Conservation (phyloP, 208 protist genomes). For the Entamoeba histolytica region DNA sequence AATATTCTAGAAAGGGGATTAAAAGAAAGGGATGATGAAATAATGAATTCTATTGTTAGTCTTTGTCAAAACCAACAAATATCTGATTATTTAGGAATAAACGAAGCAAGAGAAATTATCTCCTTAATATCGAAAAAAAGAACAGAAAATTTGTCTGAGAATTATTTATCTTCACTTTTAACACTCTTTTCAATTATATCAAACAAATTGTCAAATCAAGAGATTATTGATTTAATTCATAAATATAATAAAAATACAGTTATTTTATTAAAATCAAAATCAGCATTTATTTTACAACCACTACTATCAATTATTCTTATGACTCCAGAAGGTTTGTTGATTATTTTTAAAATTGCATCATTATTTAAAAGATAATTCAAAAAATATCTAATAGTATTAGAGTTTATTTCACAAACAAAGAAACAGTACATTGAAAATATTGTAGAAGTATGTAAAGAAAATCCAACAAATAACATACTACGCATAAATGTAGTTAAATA, state of each 20-base stretch:
- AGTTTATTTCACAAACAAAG: too few relatives aligned
- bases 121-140: background rate
- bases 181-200: background rate
- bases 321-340: background rate
- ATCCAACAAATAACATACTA: background rate
- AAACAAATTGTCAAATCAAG: background rate
- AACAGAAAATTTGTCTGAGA: background rate
- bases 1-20: background rate
- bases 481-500: background rate
- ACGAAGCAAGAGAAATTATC: too few relatives aligned
- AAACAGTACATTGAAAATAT: background rate
- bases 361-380: too few relatives aligned
- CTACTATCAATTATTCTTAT: background rate
- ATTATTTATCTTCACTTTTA: background rate
- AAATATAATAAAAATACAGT: background rate
- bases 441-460: background rate
- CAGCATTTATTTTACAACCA: background rate
- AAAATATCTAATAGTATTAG: too few relatives aligned
- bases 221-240: background rate
- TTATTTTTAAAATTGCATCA: background rate
- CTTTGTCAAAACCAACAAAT: too few relatives aligned
- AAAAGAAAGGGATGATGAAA: background rate
- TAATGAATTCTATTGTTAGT: background rate
- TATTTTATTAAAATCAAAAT: background rate
- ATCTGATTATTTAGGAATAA: too few relatives aligned